Conservation (phyloP, 257 asterid genomes). For the Solanum virginianum region DNA sequence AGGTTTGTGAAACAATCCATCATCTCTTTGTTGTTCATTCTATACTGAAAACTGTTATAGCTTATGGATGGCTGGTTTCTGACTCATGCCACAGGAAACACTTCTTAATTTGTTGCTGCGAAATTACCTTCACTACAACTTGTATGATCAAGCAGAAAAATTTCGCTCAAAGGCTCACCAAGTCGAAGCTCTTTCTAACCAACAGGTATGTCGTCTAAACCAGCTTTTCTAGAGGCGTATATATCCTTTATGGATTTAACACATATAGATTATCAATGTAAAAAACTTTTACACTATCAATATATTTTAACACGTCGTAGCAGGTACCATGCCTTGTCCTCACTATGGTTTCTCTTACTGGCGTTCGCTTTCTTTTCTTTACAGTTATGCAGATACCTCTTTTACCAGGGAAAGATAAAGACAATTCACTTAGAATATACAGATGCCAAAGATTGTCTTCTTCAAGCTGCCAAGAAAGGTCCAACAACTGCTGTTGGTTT, state of each 20-base stretch:
- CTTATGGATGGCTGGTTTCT: conserved; percentile 1
- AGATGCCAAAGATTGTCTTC: conserved; percentile 72
- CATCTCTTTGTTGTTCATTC: background rate
- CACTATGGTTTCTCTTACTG: background rate
- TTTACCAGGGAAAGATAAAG: conserved; percentile 74
- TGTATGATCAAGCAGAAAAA: conserved; percentile 75
- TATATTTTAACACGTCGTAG: background rate
- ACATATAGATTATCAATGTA: background rate
- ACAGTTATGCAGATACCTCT: conserved; percentile 67
- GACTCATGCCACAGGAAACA: conserved; percentile 43
- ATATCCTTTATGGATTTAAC: background rate
- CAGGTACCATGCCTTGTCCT: background rate
- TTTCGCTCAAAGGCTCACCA: conserved; percentile 80
- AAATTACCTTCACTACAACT: conserved; percentile 71
- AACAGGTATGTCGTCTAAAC: conserved; percentile 31
- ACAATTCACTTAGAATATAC: conserved; percentile 74
- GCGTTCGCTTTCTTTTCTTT: background rate
- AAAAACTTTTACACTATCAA: background rate
- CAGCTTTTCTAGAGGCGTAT: background rate
- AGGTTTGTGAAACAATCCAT: conserved; percentile 37
- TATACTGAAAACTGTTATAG: background rate
- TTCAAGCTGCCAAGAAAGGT: conserved; percentile 74
- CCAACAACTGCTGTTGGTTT: conserved; percentile 72
- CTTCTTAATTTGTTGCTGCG: conserved; percentile 63
- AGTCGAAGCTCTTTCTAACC: conserved; percentile 70